These are phyloP conservation scores for Ustilago lituana DNA, from an alignment of 1,284 basidiomycete species.

Conservation along the genomic window DNA sequence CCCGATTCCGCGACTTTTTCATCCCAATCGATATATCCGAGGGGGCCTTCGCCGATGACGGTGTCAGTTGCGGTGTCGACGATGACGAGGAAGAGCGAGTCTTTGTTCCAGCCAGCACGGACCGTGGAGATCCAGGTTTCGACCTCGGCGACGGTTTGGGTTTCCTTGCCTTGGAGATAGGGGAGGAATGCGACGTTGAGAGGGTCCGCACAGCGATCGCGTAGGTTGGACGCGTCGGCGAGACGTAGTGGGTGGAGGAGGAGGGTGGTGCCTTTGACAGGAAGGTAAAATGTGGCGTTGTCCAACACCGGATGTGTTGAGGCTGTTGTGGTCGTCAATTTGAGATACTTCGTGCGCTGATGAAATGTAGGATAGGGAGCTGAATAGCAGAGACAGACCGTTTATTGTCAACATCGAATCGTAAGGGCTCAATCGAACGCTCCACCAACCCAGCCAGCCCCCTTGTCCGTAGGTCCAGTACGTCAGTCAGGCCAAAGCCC, in stretches of 20 bases:
- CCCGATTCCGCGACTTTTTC: slow-evolving; percentile 18
- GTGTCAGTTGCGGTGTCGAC: slow-evolving; percentile 2
- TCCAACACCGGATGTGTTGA: slow-evolving; percentile 34
- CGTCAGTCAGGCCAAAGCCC: too few relatives aligned
- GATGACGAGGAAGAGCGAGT: slow-evolving; percentile 33
- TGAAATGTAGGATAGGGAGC: not conserved
- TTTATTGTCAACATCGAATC: too few relatives aligned
- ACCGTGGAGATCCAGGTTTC: slow-evolving; percentile 24
- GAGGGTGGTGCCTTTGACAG: not conserved
- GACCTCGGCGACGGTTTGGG: slow-evolving; percentile 23
- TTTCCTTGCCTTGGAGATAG: slow-evolving; percentile 30
- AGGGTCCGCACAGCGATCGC: slow-evolving; percentile 27
- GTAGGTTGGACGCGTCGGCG: slow-evolving; percentile 28
- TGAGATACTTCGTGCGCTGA: not conserved
- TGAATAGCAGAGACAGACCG: not conserved
- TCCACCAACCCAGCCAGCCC: too few relatives aligned
- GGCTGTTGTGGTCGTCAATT: slow-evolving; percentile 4
- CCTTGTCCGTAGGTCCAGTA: too few relatives aligned
- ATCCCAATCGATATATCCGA: slow-evolving; percentile 29
- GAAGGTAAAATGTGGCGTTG: slow-evolving; percentile 8
- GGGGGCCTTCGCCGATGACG: slow-evolving; percentile 30
- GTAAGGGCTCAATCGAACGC: too few relatives aligned
- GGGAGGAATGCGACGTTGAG: slow-evolving; percentile 27
- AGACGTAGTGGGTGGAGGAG: slow-evolving; percentile 19
- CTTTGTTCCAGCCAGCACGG: slow-evolving; percentile 28